phyloP scores from a whole-genome alignment of 805 yeast genomes.

The Zygosaccharomyces gambellarensis region DNA sequence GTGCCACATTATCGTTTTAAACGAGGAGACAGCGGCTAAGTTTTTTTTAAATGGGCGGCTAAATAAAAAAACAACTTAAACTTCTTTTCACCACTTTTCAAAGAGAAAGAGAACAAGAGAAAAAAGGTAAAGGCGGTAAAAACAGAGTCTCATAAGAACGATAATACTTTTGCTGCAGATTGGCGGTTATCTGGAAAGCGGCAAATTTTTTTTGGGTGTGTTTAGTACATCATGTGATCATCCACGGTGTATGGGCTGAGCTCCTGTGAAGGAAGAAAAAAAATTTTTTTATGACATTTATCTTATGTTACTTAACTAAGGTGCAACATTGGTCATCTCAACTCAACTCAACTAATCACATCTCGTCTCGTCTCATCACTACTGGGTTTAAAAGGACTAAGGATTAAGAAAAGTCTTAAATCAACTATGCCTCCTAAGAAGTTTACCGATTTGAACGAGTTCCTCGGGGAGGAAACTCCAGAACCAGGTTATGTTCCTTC shows the following conservation, averaged over 20 bases:
- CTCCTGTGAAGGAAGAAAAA: neutral
- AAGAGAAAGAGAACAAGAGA: neutral
- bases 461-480: conserved; percentile 28
- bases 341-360: conserved; percentile 2
- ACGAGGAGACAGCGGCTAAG: conserved; percentile 52
- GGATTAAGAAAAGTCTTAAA: neutral
- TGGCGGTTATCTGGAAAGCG: neutral
- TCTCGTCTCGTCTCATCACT: neutral
- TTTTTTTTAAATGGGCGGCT: conserved; percentile 17
- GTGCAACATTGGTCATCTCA: neutral
- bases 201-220: neutral
- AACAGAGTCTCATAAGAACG: neutral
- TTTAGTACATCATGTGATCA: neutral
- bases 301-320: neutral
- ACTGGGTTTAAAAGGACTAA: neutral
- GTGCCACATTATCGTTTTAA: conserved; percentile 57
- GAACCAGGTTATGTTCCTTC: conserved; percentile 31
- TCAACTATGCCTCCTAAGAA: conserved; percentile 34
- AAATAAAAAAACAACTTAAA: neutral
- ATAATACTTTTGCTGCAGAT: neutral
- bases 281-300: neutral
- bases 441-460: conserved; percentile 28
- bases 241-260: neutral
- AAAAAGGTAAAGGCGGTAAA: neutral
- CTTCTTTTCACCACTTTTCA: neutral